Evolutionary conservation across 108 stramenopile species (phyloP), one percentile per base, ranked within the genome.

Genomic region (Craspedostauros australis): DNA sequence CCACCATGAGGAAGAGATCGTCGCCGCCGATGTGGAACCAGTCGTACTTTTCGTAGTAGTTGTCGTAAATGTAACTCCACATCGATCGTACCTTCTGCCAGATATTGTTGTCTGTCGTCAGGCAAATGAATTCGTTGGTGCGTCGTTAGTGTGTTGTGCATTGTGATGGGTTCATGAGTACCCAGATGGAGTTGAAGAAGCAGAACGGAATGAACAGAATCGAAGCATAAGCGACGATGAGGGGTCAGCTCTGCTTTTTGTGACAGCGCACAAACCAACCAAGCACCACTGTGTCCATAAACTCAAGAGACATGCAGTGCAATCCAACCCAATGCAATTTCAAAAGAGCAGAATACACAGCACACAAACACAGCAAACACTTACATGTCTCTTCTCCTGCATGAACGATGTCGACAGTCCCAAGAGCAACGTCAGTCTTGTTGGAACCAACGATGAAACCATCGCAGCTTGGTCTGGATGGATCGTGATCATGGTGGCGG

Each of bases 41-140:
- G 39, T 79, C 74, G 44, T 76, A 76, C 31, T 69, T 62, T 23
- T 69, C 68, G 23, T 85, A 82, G 46, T 95, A 96, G 64, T 96
- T 91, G 64, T 89, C 83, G 59, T 94, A 85, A 5, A 98, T 72
- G 63, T 93, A 96, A n/a, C 71, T 73, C 95, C 95, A 98, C 79
- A 95, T 96, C 23, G 82, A 65, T 39, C 95, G 72, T 21, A 93
- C 79, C 55, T 98, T 98, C 63, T 98, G 97, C 97, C 97, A 98
- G 57, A 98, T 98, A 73, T 98, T 98, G 47, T 87, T 72, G 64
- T 95, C 54, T 54, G 45, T 15, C 14, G 30, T 20, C 11, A 22
- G 5, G 21, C 3, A 5, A 21, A 46, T 1, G 45, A 22, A n/a
- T n/a, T n/a, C n/a, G n/a, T n/a, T n/a, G n/a, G n/a, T n/a, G n/a